Evolutionary conservation across 2,329 filamentous ascomycete genomes (phyloP).

Genomic region (Tetracladium maxilliforme): DNA sequence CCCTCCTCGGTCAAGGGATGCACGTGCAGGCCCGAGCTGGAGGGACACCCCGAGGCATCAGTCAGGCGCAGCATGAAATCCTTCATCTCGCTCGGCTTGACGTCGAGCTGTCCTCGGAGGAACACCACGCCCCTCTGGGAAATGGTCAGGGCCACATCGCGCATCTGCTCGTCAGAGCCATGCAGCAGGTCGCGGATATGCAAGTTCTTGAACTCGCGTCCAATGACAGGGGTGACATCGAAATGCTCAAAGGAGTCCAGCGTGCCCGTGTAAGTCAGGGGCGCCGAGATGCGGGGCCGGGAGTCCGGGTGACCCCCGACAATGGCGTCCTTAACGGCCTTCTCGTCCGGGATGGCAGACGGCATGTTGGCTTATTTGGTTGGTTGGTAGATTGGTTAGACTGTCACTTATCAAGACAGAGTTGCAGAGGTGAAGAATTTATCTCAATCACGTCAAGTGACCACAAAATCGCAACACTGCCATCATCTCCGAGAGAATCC

Average conservation of each 20-base stretch:
- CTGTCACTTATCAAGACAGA: too few relatives aligned
- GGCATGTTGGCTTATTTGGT: too few relatives aligned
- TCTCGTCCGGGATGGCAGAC: too few relatives aligned
- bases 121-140: constrained; percentile 34
- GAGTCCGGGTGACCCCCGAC: constrained; percentile 1
- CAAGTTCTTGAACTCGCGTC: constrained; percentile 41
- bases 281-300: constrained; percentile 7
- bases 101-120: constrained; percentile 30
- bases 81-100: constrained; percentile 26
- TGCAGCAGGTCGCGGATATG: constrained; percentile 46
- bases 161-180: constrained; percentile 44
- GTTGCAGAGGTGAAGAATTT: too few relatives aligned
- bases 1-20: constrained; percentile 37
- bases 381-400: too few relatives aligned
- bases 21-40: constrained; percentile 35
- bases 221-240: constrained; percentile 15
- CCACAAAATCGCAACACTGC: too few relatives aligned
- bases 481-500: too few relatives aligned
- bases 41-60: constrained; percentile 23
- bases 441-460: too few relatives aligned
- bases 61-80: too few relatives aligned
- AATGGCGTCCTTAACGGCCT: constrained; percentile 8
- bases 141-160: constrained; percentile 37
- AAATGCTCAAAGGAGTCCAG: constrained; percentile 4
- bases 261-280: constrained; percentile 11